Evolutionary conservation across 176 grass and related monocot species (phyloP), one percentile per base, ranked within the genome.

Genomic region (Rhynchospora tenuis): DNA sequence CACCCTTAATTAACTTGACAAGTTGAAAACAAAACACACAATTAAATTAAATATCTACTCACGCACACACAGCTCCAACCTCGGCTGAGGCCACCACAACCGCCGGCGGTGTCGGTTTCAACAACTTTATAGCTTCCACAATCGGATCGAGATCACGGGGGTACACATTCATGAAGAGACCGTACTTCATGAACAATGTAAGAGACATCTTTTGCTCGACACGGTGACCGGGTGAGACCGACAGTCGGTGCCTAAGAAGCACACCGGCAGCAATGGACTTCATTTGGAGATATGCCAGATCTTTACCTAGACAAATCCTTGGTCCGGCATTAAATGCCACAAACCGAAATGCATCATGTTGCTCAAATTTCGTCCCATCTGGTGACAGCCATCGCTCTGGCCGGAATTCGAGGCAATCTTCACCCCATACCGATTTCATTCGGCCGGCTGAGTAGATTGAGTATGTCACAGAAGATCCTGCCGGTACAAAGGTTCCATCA

Each of bases 121-220:
- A 26, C 48, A 60, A 43, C n/a, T 55, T 74, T 67, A 87, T 46
- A 44, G 85, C 88, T 44, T 82, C 64, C 84, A 81, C 38, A 74
- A 89, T 11, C 3, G 86, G 66, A 8, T 66, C 87, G 29, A 98
- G 92, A 78, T 93, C 86, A 38, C 95, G 92, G 8, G 85, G 50
- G 80, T 48, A 64, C 74, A 98, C 92, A 79, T 90, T 85, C 95
- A 98, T 98, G 59, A 62, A 71, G 29, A 98, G 92, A 73, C 96
- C 96, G 42, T 92, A 46, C 86, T 99, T 99, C 96, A 99, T 95
- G 86, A 99, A 99, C 23, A 99, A 88, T 48, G 93, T 99, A 42
- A 99, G 96, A 20, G 96, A 99, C 96, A 99, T 99, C 91, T 99
- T 99, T 90, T 99, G 96, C 83, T 99, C 93, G 67, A 99, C 89